Percentiles rank a stretch among this genome's conserved stretches.
Evolutionary conservation across 805 yeast species (phyloP).

Genomic region (Schwanniomyces sp.): DNA sequence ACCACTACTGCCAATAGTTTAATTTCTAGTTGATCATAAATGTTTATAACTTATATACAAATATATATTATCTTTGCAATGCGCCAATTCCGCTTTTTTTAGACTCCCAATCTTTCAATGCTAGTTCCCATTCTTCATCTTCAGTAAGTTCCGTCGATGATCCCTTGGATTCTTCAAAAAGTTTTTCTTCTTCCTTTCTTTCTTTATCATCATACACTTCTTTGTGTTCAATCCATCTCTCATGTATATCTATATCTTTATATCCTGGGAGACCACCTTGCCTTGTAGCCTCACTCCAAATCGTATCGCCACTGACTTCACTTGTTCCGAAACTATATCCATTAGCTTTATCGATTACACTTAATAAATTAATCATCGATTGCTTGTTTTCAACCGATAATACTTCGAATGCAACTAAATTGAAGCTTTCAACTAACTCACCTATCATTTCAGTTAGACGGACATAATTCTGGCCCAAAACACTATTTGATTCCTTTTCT

Average conservation of each 20-base stretch:
- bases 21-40: constrained; percentile 3
- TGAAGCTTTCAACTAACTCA: constrained; percentile 83
- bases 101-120: constrained; percentile 29
- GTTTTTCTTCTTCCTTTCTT: constrained; percentile 41
- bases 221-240: constrained; percentile 91
- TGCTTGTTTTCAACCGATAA: constrained; percentile 87
- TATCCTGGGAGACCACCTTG: constrained; percentile 59
- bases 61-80: constrained; percentile 1
- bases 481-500: constrained; percentile 69
- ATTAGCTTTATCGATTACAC: constrained; percentile 82
- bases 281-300: constrained; percentile 96
- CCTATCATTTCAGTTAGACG: constrained; percentile 74
- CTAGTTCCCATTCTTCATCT: constrained; percentile 70
- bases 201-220: constrained; percentile 64
- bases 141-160: constrained; percentile 46
- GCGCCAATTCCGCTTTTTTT: constrained; percentile 34
- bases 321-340: constrained; percentile 93
- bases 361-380: constrained; percentile 81
- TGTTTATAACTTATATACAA: neutral
- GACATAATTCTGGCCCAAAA: constrained; percentile 60
- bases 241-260: constrained; percentile 75
- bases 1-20: constrained; percentile 23
- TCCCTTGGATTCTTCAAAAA: constrained; percentile 27
- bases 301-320: constrained; percentile 94
- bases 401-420: constrained; percentile 85